Evolutionary conservation across 2,329 filamentous ascomycete genomes (phyloP).

Genomic region (Teratosphaeria gauchensis): DNA sequence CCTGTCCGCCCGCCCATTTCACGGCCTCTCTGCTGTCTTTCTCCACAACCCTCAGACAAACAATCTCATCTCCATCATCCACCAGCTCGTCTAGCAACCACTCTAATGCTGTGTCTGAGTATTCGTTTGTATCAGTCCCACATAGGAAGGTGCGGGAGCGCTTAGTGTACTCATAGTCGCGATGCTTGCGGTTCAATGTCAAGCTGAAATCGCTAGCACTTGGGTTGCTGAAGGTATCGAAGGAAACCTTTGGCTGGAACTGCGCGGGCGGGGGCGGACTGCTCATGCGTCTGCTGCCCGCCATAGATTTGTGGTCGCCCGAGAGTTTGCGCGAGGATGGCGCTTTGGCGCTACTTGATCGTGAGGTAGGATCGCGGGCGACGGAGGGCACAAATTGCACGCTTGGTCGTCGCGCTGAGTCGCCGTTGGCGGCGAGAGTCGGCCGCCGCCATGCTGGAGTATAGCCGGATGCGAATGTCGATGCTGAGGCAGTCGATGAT

Average conservation of each 20-base stretch:
- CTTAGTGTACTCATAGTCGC: conserved; percentile 70
- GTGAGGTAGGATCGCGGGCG: conserved; percentile 11
- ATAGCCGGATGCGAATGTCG: conserved; percentile 10
- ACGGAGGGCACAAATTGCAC: conserved; percentile 28
- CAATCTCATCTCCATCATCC: conserved; percentile 86
- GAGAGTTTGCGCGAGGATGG: conserved; percentile 9
- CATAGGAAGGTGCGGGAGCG: conserved; percentile 83
- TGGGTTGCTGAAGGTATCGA: conserved; percentile 61
- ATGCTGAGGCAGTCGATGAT: not conserved
- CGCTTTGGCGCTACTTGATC: conserved; percentile 22
- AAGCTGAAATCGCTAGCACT: conserved; percentile 63
- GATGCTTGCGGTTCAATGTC: conserved; percentile 76
- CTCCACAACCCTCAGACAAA: conserved; percentile 81
- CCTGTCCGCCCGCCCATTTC: conserved; percentile 33
- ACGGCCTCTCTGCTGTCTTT: conserved; percentile 61
- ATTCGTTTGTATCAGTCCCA: conserved; percentile 81
- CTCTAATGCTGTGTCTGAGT: conserved; percentile 84
- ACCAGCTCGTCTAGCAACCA: conserved; percentile 89
- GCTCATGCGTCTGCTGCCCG: conserved; percentile 16
- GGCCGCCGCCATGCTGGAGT: conserved; percentile 24
- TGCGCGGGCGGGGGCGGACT: conserved; percentile 32
- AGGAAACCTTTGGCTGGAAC: conserved; percentile 61
- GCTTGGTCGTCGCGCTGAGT: conserved; percentile 20
- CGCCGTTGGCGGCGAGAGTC: conserved; percentile 14
- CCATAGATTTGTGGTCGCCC: not conserved